Conservation (phyloP, 2,329 filamentous ascomycete genomes). For the Phyllosticta capitalensis region DNA sequence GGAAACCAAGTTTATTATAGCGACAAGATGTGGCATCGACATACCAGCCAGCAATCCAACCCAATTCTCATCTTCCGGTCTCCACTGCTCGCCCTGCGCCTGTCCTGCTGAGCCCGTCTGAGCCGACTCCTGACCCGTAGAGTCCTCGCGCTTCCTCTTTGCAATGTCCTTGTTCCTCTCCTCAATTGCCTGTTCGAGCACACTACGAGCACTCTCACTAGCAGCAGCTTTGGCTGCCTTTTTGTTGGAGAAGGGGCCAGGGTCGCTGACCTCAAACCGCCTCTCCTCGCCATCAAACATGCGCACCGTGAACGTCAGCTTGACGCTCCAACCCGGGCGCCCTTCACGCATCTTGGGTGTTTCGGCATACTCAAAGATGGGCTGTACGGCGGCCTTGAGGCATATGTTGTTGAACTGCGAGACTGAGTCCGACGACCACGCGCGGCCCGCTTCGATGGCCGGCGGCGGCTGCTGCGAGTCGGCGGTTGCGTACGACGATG, state of each 20-base stretch:
- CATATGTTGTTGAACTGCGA: slow-evolving; percentile 12
- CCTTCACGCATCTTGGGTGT: neutral
- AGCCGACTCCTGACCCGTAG: slow-evolving; percentile 5
- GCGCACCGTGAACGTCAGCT: slow-evolving; percentile 18
- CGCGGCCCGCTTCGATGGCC: neutral
- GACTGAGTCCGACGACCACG: slow-evolving; percentile 5
- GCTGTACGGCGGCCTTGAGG: slow-evolving; percentile 3
- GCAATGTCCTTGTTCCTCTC: slow-evolving; percentile 15
- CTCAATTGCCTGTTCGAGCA: slow-evolving; percentile 18
- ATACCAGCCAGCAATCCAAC: slow-evolving; percentile 23
- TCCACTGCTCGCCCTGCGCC: slow-evolving; percentile 11
- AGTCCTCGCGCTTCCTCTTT: slow-evolving; percentile 15
- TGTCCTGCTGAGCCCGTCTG: slow-evolving; percentile 6
- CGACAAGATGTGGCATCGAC: neutral
- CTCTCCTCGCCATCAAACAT: slow-evolving; percentile 13
- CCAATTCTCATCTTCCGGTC: slow-evolving; percentile 23
- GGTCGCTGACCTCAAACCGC: slow-evolving; percentile 15
- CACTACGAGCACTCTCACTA: slow-evolving; percentile 22
- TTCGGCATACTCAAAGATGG: neutral
- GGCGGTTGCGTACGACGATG: neutral
- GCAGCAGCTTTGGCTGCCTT: slow-evolving; percentile 34
- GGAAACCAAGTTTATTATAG: neutral
- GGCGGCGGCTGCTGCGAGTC: neutral
- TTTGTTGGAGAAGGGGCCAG: slow-evolving; percentile 27
- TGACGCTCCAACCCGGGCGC: slow-evolving; percentile 17